phyloP scores from a whole-genome alignment of 305 asterid genomes.

The Plantago coronopus region DNA sequence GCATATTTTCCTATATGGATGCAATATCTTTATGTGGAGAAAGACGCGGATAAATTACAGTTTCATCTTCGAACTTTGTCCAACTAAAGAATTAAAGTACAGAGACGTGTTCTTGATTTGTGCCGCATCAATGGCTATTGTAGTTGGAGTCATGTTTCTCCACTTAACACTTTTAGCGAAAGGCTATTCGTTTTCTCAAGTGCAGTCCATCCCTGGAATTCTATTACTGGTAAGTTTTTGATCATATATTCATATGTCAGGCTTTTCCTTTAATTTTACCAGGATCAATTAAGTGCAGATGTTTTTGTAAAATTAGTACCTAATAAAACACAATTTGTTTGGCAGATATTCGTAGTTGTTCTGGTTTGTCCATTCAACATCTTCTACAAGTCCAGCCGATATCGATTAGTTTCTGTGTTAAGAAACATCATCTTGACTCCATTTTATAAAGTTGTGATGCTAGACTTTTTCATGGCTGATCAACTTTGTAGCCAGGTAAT shows the following conservation, averaged over 20 bases:
- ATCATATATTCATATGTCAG: neutral
- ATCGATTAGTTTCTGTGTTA: conserved; percentile 54
- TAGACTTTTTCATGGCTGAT: conserved; percentile 96
- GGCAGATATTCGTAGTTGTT: conserved; percentile 42
- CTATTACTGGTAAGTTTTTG: conserved; percentile 57
- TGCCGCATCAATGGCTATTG: conserved; percentile 61
- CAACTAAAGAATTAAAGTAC: conserved; percentile 63
- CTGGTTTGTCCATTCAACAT: conserved; percentile 74
- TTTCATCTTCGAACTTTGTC: conserved; percentile 74
- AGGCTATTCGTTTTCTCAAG: conserved; percentile 55
- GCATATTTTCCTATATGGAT: conserved; percentile 79
- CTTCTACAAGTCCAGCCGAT: conserved; percentile 76
- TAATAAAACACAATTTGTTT: conserved; percentile 4
- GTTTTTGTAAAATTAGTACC: neutral
- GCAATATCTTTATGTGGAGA: conserved; percentile 91
- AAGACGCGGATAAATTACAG: conserved; percentile 66
- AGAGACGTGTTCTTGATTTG: conserved; percentile 81
- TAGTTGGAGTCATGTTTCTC: conserved; percentile 59
- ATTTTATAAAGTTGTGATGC: conserved; percentile 81
- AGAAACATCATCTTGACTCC: conserved; percentile 77
- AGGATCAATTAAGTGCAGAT: neutral
- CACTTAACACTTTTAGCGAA: conserved; percentile 69
- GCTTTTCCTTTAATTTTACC: too few species aligned
- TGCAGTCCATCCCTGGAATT: conserved; percentile 70
- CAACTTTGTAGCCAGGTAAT: conserved; percentile 93